Conservation (phyloP, 1,284 basidiomycete species). For the Pseudozyma hubeiensis region DNA sequence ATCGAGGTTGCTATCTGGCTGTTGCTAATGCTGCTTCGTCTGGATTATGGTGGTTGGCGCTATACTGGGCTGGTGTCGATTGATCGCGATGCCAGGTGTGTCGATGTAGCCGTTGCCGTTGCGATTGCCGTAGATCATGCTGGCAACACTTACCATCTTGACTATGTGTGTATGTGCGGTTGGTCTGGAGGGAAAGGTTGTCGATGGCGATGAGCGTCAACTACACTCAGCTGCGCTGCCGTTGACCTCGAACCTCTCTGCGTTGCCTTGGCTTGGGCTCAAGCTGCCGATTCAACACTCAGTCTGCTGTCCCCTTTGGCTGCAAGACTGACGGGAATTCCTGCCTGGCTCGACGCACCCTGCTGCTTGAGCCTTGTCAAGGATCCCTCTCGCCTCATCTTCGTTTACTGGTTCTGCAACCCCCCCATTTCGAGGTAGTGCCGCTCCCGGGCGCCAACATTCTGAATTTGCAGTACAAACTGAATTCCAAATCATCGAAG, state of each 20-base stretch:
- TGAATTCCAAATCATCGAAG: too few relatives aligned
- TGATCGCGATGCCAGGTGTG: neutral
- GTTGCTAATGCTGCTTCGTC: too few relatives aligned
- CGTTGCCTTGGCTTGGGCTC: neutral
- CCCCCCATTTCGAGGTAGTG: too few relatives aligned
- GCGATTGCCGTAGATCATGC: constrained; percentile 15
- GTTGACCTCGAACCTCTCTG: neutral
- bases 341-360: too few relatives aligned
- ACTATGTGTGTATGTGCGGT: constrained; percentile 49
- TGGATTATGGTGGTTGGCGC: neutral
- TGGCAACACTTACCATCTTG: constrained; percentile 50
- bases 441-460: too few relatives aligned
- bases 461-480: too few relatives aligned
- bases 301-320: neutral
- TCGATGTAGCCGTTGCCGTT: constrained; percentile 16
- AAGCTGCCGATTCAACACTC: neutral
- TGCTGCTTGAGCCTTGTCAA: too few relatives aligned
- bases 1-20: too few relatives aligned
- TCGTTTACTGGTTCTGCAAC: too few relatives aligned
- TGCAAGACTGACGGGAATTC: too few relatives aligned
- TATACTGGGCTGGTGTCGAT: constrained; percentile 1
- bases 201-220: constrained; percentile 30
- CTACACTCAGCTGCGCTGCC: constrained; percentile 3
- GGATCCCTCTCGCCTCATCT: too few relatives aligned
- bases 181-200: constrained; percentile 39